Percentiles rank a stretch among this genome's conserved stretches.
phyloP scores from a whole-genome alignment of 345 rosid species.

The Fremontodendron californicum region DNA sequence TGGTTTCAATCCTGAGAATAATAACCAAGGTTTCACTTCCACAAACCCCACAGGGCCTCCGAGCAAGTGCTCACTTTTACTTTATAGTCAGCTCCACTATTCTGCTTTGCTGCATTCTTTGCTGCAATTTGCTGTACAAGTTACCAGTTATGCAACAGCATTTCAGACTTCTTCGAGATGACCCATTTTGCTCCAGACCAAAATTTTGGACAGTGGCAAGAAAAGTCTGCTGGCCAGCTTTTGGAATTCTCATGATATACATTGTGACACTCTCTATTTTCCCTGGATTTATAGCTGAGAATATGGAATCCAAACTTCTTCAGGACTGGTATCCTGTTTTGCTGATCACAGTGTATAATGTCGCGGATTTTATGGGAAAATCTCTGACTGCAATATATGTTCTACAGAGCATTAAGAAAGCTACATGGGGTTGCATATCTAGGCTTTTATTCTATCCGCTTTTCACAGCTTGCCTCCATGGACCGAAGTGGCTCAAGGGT shows the following conservation, averaged over 20 bases:
- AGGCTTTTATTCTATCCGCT: slow-evolving; percentile 80
- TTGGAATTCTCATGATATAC: slow-evolving; percentile 58
- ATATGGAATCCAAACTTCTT: slow-evolving; percentile 48
- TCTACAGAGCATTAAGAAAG: slow-evolving; percentile 45
- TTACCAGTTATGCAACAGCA: slow-evolving; percentile 69
- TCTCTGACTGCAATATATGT: slow-evolving; percentile 63
- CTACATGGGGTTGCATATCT: slow-evolving; percentile 59
- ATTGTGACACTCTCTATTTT: slow-evolving; percentile 75
- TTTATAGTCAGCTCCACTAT: slow-evolving; percentile 62
- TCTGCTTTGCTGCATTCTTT: slow-evolving; percentile 57
- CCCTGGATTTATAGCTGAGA: slow-evolving; percentile 79
- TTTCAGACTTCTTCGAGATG: slow-evolving; percentile 23
- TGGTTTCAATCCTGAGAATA: slow-evolving; percentile 70
- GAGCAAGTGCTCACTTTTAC: slow-evolving; percentile 72
- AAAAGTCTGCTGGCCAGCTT: slow-evolving; percentile 55
- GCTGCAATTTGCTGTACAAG: slow-evolving; percentile 60
- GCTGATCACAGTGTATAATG: slow-evolving; percentile 69
- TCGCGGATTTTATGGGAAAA: slow-evolving; percentile 73
- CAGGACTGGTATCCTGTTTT: slow-evolving; percentile 79
- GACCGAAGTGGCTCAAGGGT: slow-evolving; percentile 73
- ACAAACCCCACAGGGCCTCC: slow-evolving; percentile 60
- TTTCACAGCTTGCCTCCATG: slow-evolving; percentile 63
- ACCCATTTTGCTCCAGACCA: slow-evolving; percentile 30
- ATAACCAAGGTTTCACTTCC: slow-evolving; percentile 81
- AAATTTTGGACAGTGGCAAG: slow-evolving; percentile 45